Conservation (phyloP, 2,329 filamentous ascomycete species). For the Thermomyces lanuginosus region DNA sequence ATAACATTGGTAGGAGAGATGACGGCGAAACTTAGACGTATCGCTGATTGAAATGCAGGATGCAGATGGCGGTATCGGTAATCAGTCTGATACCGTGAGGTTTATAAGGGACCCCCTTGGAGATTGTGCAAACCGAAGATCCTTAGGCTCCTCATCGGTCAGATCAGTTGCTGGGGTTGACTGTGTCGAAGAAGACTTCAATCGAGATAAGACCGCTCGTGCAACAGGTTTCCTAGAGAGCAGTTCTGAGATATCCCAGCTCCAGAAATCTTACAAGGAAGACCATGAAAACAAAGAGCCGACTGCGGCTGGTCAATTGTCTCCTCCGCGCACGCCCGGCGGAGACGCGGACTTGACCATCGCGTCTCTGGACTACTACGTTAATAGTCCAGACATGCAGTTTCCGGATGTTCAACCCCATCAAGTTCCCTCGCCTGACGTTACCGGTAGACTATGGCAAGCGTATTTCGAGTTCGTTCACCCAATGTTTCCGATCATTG, state of each 20-base stretch:
- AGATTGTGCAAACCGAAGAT: slow-evolving; percentile 11
- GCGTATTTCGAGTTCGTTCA: slow-evolving; percentile 28
- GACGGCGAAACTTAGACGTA: no score
- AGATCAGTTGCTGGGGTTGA: slow-evolving; percentile 25
- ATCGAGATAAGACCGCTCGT: slow-evolving; percentile 21
- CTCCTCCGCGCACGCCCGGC: slow-evolving; percentile 13
- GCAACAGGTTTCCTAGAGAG: slow-evolving; percentile 29
- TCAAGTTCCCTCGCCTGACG: slow-evolving; percentile 21
- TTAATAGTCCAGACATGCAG: slow-evolving; percentile 26
- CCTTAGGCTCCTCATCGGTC: slow-evolving; percentile 11
- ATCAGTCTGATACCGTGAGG: slow-evolving; percentile 10
- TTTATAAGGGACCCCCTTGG: slow-evolving; percentile 9
- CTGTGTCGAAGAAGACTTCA: slow-evolving; percentile 28
- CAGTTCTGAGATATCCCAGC: slow-evolving; percentile 31
- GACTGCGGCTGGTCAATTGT: slow-evolving; percentile 13
- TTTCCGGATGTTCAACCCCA: slow-evolving; percentile 19
- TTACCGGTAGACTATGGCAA: slow-evolving; percentile 24
- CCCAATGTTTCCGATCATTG: slow-evolving; percentile 29
- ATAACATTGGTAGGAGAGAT: slow-evolving; percentile 15
- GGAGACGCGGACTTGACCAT: slow-evolving; percentile 13
- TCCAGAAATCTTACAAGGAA: slow-evolving; percentile 23
- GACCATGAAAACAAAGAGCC: slow-evolving; percentile 14
- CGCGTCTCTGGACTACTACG: slow-evolving; percentile 22
- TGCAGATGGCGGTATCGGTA: slow-evolving; percentile 1
- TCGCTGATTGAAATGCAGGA: no score